Evolutionary conservation across 441 rosid genomes (phyloP).

Genomic region (Gossypium aridum): DNA sequence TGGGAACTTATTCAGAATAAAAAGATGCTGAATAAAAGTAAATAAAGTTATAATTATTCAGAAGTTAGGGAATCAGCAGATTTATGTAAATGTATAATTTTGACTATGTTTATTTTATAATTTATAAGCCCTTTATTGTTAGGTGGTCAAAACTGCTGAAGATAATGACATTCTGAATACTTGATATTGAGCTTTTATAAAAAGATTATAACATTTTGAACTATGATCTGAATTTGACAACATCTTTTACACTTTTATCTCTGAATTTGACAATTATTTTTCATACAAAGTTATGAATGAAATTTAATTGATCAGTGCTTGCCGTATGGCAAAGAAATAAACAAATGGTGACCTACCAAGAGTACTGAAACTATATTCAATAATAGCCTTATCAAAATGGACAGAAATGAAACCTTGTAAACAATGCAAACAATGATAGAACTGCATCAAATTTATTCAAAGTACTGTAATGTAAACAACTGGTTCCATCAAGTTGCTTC

Average conservation of each 20-base stretch:
- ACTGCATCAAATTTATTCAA: neutral
- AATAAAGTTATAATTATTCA: neutral
- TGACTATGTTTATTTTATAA: neutral
- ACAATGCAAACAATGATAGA: neutral
- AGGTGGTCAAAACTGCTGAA: neutral
- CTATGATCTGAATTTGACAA: no score
- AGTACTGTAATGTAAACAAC: neutral
- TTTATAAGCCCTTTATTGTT: neutral
- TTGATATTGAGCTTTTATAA: no score
- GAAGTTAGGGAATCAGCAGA: neutral
- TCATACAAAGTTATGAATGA: no score
- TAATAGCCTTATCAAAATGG: neutral
- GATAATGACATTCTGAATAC: neutral
- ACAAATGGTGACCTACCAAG: neutral
- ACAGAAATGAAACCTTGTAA: neutral
- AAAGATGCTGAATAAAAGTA: neutral
- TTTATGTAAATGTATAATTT: conserved; percentile 17
- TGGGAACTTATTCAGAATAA: conserved; percentile 3
- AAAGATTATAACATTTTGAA: no score
- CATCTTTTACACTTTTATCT: no score
- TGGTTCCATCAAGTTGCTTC: neutral
- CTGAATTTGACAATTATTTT: no score
- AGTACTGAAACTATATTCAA: neutral
- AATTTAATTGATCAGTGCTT: neutral
- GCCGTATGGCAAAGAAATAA: neutral